phyloP scores from a whole-genome alignment of 129 eudicot species.

The Ambrosia artemisiifolia region DNA sequence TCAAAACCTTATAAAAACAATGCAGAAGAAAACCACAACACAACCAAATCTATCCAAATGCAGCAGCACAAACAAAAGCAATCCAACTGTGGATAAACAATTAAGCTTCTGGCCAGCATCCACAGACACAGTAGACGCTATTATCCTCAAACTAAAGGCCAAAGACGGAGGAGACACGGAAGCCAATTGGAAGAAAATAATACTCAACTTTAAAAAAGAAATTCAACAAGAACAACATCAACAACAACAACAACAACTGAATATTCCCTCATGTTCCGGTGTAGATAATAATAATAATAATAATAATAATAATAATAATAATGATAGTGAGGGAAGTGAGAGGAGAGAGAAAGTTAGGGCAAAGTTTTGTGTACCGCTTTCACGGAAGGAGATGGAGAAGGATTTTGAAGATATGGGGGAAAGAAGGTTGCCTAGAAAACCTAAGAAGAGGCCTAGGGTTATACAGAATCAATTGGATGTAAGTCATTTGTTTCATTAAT shows the following conservation, averaged over 20 bases:
- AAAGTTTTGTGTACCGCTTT: conserved; percentile 60
- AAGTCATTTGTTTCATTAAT: conserved; percentile 18
- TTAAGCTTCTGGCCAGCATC: conserved; percentile 32
- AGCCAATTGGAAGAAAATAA: conserved; percentile 35
- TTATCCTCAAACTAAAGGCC: conserved; percentile 27
- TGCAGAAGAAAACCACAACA: too few species aligned
- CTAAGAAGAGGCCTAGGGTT: conserved; percentile 58
- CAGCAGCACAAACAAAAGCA: too few species aligned
- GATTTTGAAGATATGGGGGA: conserved; percentile 64
- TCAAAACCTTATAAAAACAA: too few species aligned
- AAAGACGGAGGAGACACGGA: conserved; percentile 34
- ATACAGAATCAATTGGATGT: conserved; percentile 76
- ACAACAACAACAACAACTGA: conserved; percentile 17
- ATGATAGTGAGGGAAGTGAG: conserved; percentile 24
- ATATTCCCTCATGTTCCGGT: conserved; percentile 18
- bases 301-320: conserved; percentile 22
- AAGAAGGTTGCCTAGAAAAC: conserved; percentile 52
- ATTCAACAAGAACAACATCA: conserved; percentile 23
- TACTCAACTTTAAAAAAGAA: conserved; percentile 29
- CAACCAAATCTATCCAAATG: too few species aligned
- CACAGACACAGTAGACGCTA: conserved; percentile 15
- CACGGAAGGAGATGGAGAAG: conserved; percentile 69
- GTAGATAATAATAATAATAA: conserved; percentile 20
- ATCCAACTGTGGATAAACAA: conserved; percentile 7
- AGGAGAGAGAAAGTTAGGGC: conserved; percentile 26